A percentile compares a stretch with the other conserved stretches of the same genome.
Conservation (phyloP, 2,329 filamentous ascomycete genomes). For the Beauveria brongniartii region DNA sequence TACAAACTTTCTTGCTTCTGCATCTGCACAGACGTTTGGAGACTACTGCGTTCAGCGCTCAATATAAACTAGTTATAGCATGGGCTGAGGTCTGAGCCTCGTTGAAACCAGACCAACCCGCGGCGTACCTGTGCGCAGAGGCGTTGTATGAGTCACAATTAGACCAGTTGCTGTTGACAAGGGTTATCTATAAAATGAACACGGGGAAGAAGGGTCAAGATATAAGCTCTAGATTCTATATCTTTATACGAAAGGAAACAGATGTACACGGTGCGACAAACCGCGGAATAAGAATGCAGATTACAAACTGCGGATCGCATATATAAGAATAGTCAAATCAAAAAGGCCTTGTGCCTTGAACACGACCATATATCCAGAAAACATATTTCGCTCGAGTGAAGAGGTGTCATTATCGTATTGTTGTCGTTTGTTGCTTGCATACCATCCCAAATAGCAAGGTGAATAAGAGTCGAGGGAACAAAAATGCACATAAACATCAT, state of each 20-base stretch:
- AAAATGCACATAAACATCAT: constrained; percentile 3
- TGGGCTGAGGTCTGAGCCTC: too few species aligned
- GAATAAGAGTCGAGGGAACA: not conserved
- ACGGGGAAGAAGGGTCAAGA: not conserved
- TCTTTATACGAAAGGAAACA: not conserved
- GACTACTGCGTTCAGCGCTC: too few species aligned
- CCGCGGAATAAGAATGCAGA: not conserved
- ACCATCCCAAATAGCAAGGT: not conserved
- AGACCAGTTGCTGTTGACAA: not conserved
- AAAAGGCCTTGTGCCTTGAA: not conserved
- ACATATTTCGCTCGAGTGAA: not conserved
- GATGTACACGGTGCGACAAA: not conserved
- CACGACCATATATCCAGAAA: not conserved
- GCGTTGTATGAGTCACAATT: too few species aligned
- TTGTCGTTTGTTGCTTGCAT: not conserved
- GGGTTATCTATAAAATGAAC: not conserved
- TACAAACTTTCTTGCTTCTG: too few species aligned
- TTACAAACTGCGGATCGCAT: not conserved
- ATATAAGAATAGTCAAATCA: not conserved
- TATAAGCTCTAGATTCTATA: not conserved
- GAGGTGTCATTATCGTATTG: constrained; percentile 4
- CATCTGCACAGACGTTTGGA: too few species aligned
- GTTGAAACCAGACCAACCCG: too few species aligned
- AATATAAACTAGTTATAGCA: too few species aligned
- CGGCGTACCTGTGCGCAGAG: too few species aligned